phyloP scores from a whole-genome alignment of 2,329 filamentous ascomycete species.

The Cladosporium sp. region DNA sequence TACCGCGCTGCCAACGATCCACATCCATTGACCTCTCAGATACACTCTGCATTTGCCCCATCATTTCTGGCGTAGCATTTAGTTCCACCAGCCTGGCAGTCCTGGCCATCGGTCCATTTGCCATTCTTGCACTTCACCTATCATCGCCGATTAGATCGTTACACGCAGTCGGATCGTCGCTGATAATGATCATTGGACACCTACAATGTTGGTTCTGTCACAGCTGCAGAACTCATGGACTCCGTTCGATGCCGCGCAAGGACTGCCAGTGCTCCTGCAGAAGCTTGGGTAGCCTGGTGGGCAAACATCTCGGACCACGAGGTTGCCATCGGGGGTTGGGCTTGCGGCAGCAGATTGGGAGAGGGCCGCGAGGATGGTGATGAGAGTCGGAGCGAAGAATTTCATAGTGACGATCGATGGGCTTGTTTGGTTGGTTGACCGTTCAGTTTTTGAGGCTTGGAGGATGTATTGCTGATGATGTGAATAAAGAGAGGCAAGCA shows the following conservation, averaged over 20 bases:
- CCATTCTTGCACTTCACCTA: slow-evolving; percentile 2
- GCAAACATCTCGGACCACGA: slow-evolving; percentile 4
- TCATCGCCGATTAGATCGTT: not conserved
- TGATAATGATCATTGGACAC: not conserved
- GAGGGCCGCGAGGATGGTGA: not conserved
- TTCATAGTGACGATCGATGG: not conserved
- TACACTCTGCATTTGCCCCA: not conserved
- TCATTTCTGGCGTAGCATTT: not conserved
- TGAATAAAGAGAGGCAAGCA: not conserved
- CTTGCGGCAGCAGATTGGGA: not conserved
- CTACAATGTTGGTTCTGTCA: slow-evolving; percentile 10
- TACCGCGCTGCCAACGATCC: not conserved
- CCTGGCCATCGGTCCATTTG: slow-evolving; percentile 3
- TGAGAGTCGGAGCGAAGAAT: not conserved
- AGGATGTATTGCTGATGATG: not conserved
- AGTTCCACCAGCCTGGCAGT: not conserved
- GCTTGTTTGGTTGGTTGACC: too few species aligned
- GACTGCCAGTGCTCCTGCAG: not conserved
- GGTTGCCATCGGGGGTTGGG: not conserved
- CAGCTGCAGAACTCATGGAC: slow-evolving; percentile 12
- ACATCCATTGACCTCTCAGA: not conserved
- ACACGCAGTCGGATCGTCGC: not conserved
- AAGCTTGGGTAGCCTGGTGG: not conserved
- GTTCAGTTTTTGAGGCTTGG: not conserved
- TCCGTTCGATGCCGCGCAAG: not conserved